A percentile compares a stretch with the other conserved stretches of the same genome.
Evolutionary conservation across 805 yeast genomes (phyloP).

Genomic region (Clavispora carvajalis): DNA sequence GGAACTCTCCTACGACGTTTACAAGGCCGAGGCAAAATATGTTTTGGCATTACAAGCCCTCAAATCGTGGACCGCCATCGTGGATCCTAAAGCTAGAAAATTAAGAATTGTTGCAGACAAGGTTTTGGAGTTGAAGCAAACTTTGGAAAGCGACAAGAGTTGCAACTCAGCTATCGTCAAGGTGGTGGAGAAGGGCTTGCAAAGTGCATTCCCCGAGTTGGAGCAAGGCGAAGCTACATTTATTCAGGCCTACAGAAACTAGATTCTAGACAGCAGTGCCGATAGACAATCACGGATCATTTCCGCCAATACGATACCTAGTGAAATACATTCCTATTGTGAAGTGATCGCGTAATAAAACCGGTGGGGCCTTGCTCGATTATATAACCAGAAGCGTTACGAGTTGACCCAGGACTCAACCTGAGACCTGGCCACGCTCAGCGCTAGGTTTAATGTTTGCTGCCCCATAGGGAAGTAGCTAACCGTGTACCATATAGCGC

Average conservation of each 20-base stretch:
- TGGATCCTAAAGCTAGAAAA: conserved; percentile 21
- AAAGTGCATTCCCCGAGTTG: conserved; percentile 30
- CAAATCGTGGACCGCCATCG: conserved; percentile 36
- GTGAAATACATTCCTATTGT: too few species aligned
- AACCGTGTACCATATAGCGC: conserved; percentile 42
- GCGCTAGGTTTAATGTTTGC: conserved; percentile 39
- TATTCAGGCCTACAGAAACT: conserved; percentile 9
- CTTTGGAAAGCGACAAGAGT: conserved; percentile 27
- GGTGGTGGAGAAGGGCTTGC: conserved; percentile 35
- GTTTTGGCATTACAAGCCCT: conserved; percentile 42
- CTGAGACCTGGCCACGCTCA: conserved; percentile 39
- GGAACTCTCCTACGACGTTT: conserved; percentile 38
- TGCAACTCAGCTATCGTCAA: conserved; percentile 44
- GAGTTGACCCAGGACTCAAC: conserved; percentile 40
- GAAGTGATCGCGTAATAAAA: too few species aligned
- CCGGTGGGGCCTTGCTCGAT: too few species aligned
- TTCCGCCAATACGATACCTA: too few species aligned
- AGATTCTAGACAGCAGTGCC: neutral
- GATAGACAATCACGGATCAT: too few species aligned
- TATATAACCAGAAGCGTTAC: conserved; percentile 8
- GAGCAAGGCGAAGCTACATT: conserved; percentile 16
- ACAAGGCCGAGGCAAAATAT: conserved; percentile 40
- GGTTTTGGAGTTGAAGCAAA: conserved; percentile 27
- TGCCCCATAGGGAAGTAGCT: conserved; percentile 45
- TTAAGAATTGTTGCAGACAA: conserved; percentile 21